Base-by-base conservation (phyloP, 371 early-diverging fungal species). In the Zychaea mexicana region DNA sequence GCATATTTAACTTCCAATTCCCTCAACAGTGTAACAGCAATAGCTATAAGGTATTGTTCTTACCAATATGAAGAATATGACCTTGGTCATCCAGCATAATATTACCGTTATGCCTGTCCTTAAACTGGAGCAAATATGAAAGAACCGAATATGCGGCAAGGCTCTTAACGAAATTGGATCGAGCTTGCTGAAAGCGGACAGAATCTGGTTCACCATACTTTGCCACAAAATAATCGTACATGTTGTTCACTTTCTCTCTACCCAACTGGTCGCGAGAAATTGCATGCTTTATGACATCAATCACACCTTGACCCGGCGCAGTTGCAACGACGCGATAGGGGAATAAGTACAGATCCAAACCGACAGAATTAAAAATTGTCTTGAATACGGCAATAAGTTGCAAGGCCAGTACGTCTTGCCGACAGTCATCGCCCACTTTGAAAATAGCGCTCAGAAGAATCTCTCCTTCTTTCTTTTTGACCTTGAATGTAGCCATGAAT, bases 31-130 rank as follows among this genome's bases (percentile, higher is more conserved):
- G 2, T 2, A 1, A 1, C 36, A 36, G 15, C 15, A 36, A 2
- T 1, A 36, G 15, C 15, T 10, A 15, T 36, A 36, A 2, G 1
- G n/a, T 42, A n/a, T 30, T 5, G 1, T n/a, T 53, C 74, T 60
- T 82, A 90, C 91, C 94, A 61, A 99, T 99, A 73, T 99, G 99
- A 67, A 99, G 87, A 30, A 99, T 91, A 74, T 98, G 97, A 0
- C 99, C 99, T 56, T 92, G 85, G 54, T 96, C 93, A 67, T 99
- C 98, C 64, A 99, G 80, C 99, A 99, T 98, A 64, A 99, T 98
- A 78, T 99, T 99, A 55, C 99, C 99, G 76, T 99, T 99, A 79
- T 99, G 99, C 26, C 99, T 89, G 82, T 99, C 99, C 78, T 99
- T 99, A 76, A 99, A 94, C 70, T 96, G 96, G 32, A 99, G 83